Percentiles rank a stretch among this genome's conserved stretches.
These are phyloP conservation scores for Trichoderma koningiopsis DNA, from an alignment of 2,329 filamentous ascomycete genomes.

Conservation along the genomic window DNA sequence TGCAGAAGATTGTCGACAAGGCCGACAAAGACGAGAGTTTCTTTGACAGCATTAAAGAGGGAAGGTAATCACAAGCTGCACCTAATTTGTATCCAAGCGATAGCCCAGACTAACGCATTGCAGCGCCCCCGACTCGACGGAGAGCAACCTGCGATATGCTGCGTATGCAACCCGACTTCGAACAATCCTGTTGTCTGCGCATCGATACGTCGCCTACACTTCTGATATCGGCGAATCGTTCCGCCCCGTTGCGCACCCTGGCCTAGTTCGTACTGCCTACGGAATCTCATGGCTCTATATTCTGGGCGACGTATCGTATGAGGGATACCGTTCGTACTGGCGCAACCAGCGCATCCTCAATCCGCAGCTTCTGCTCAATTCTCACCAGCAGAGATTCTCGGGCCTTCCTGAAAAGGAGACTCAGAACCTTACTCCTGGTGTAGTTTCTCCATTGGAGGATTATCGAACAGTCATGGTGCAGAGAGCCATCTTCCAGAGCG, in stretches of 20 bases:
- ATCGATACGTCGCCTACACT: conserved; percentile 96
- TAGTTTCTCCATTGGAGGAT: conserved; percentile 76
- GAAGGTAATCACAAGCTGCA: conserved; percentile 59
- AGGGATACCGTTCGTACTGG: conserved; percentile 93
- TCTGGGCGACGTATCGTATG: conserved; percentile 83
- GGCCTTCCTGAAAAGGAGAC: conserved; percentile 45
- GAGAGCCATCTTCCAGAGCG: conserved; percentile 82
- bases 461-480: conserved; percentile 90
- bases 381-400: conserved; percentile 51
- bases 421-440: conserved; percentile 41
- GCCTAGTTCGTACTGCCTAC: conserved; percentile 79
- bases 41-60: conserved; percentile 75
- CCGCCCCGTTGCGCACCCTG: conserved; percentile 85
- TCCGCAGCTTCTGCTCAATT: conserved; percentile 61
- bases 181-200: conserved; percentile 85
- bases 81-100: neutral
- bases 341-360: conserved; percentile 77
- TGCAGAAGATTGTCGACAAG: conserved; percentile 62
- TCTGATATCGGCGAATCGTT: conserved; percentile 97
- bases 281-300: conserved; percentile 92
- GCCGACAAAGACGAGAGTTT: conserved; percentile 68
- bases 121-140: conserved; percentile 70
- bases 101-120: neutral
- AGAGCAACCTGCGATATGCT: conserved; percentile 84
- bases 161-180: conserved; percentile 85